These are phyloP conservation scores for Fusarium pseudoanthophilum DNA, from an alignment of 2,329 filamentous ascomycete species.

Conservation along the genomic window DNA sequence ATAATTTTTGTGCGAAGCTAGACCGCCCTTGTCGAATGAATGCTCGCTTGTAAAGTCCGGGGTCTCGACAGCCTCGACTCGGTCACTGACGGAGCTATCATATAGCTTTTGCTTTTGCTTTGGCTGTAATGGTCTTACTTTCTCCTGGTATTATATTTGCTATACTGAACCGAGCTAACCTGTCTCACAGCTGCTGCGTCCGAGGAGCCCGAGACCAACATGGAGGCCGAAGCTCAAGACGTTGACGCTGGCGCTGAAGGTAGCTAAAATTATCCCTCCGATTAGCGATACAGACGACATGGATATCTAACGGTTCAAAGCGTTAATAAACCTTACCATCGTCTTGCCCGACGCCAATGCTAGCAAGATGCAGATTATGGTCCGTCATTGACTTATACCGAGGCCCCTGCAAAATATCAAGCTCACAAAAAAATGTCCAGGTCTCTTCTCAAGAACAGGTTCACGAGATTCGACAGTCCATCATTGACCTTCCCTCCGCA, in stretches of 20 bases:
- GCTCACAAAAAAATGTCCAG: constrained; percentile 56
- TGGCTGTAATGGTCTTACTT: neutral
- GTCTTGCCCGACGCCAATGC: constrained; percentile 80
- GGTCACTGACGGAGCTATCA: constrained; percentile 13
- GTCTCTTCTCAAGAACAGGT: constrained; percentile 95
- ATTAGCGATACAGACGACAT: constrained; percentile 8
- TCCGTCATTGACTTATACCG: constrained; percentile 56
- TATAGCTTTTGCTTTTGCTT: neutral
- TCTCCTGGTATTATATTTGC: neutral
- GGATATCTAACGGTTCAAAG: constrained; percentile 46
- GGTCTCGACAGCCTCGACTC: constrained; percentile 11
- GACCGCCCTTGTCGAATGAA: constrained; percentile 33
- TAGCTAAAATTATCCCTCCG: constrained; percentile 31
- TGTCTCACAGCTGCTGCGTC: constrained; percentile 30
- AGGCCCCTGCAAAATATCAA: constrained; percentile 1
- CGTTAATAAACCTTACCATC: constrained; percentile 74
- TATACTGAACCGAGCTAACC: constrained; percentile 14
- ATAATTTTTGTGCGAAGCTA: constrained; percentile 27
- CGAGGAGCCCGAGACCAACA: constrained; percentile 43
- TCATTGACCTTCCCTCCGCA: constrained; percentile 91
- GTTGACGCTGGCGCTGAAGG: constrained; percentile 49
- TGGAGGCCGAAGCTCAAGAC: constrained; percentile 42
- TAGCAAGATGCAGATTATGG: constrained; percentile 85
- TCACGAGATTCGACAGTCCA: constrained; percentile 95
- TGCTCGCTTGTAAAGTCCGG: constrained; percentile 28